These are phyloP conservation scores for Decorospora gaudefroyi DNA, from an alignment of 2,329 filamentous ascomycete species.

Conservation along the genomic window DNA sequence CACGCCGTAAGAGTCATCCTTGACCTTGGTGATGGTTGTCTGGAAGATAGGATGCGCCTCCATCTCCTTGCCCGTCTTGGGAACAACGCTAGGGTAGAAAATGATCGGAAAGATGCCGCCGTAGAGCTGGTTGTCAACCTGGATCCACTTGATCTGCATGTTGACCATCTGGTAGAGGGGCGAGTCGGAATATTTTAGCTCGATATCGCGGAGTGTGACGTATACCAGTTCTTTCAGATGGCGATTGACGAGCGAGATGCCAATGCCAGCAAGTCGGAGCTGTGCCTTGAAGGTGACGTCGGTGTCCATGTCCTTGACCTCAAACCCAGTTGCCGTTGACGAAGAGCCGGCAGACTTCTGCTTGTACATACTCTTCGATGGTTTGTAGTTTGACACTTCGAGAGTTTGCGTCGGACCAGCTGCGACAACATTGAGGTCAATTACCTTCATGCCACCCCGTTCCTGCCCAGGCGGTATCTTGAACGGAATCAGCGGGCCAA, in stretches of 20 bases:
- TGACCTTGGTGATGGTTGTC: slow-evolving; percentile 87
- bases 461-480: slow-evolving; percentile 73
- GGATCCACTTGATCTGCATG: slow-evolving; percentile 95
- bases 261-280: slow-evolving; percentile 84
- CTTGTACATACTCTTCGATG: slow-evolving; percentile 88
- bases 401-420: slow-evolving; percentile 94
- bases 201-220: slow-evolving; percentile 86
- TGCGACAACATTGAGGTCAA: slow-evolving; percentile 94
- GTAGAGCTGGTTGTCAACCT: slow-evolving; percentile 98
- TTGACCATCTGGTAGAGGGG: slow-evolving; percentile 89
- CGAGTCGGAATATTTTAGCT: slow-evolving; percentile 92
- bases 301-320: slow-evolving; percentile 90
- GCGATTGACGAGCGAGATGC: slow-evolving; percentile 89
- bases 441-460: slow-evolving; percentile 73
- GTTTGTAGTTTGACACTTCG: slow-evolving; percentile 90
- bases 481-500: slow-evolving; percentile 94
- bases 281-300: slow-evolving; percentile 88
- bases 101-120: slow-evolving; percentile 98
- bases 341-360: slow-evolving; percentile 64
- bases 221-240: slow-evolving; percentile 93
- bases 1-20: slow-evolving; percentile 97
- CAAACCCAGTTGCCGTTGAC: slow-evolving; percentile 73
- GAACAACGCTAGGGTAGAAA: slow-evolving; percentile 94
- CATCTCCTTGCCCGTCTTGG: slow-evolving; percentile 94
- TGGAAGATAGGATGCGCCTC: slow-evolving; percentile 95